Evolutionary conservation across 2,329 filamentous ascomycete species (phyloP), one percentile per base, ranked within the genome.

Genomic region (Gaeumannomyces sp.): DNA sequence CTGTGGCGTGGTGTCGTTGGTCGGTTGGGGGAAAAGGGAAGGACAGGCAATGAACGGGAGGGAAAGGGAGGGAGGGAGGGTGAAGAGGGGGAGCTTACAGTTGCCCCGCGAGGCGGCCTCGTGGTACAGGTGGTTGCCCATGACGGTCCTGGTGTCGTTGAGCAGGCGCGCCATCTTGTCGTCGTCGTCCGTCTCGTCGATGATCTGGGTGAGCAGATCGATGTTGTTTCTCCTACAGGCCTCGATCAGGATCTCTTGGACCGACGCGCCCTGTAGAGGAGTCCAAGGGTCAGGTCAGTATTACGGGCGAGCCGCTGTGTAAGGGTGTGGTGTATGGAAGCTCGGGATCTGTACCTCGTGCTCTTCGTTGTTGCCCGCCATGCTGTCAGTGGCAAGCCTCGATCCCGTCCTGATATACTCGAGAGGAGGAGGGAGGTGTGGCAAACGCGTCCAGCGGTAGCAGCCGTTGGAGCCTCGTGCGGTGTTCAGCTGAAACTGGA

Each of bases 171-270:
- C 88, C 67, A 92, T 86, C 35, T 60, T 33, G 72, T 90, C 83
- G 66, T 86, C 83, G 64, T 89, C 86, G 66, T 79, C 78, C 69
- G 85, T 84, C 69, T 80, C 79, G 58, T 84, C 78, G 70, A 97
- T 83, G 65, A 93, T 84, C 72, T 95, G 89, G 71, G 85, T 79
- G 65, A 98, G 86, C 67, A 98, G 87, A 64, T 94, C 89, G 70
- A 88, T 88, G 79, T 98, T 97, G 83, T 98, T 94, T 73, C 93
- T 87, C 67, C 94, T 92, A 79, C 91, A 96, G 72, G 95, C 92
- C 81, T 96, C 94, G 78, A 98, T 87, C 71, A 98, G 85, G 73
- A 91, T 85, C 80, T 98, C 94, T 76, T 89, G 84, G 60, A 88
- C 86, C 66, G 91, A 91, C 71, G 94, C 94, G 75, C 94, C 95